Conservation (phyloP, 768 basidiomycete species). For the Boletus huronensis region DNA sequence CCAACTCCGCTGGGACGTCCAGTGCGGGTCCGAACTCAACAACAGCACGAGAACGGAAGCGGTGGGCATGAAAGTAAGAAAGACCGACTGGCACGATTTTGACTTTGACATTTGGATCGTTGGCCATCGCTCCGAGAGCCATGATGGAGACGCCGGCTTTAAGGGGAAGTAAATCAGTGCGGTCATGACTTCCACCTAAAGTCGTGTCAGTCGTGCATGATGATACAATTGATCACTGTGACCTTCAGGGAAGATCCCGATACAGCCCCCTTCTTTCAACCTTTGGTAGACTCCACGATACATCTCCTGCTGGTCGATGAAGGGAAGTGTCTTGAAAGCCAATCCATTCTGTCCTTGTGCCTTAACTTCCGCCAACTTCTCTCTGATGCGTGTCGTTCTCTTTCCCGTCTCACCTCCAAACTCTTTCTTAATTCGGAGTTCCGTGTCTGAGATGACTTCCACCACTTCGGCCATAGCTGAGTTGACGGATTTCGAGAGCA, state of each 20-base stretch:
- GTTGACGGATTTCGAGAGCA: slow-evolving; percentile 77
- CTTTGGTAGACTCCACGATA: slow-evolving; percentile 90
- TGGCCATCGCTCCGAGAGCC: slow-evolving; percentile 97
- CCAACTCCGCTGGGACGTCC: slow-evolving; percentile 85
- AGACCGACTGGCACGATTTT: slow-evolving; percentile 87
- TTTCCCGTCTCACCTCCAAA: slow-evolving; percentile 82
- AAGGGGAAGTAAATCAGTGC: slow-evolving; percentile 91
- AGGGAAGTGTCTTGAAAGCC: slow-evolving; percentile 79
- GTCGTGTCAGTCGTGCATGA: neutral
- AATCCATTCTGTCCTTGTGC: slow-evolving; percentile 58
- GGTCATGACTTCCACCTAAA: slow-evolving; percentile 94
- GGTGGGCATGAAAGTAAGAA: slow-evolving; percentile 72
- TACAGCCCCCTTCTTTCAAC: slow-evolving; percentile 80
- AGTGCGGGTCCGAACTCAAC: slow-evolving; percentile 93
- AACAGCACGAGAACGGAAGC: slow-evolving; percentile 94
- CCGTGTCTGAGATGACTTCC: slow-evolving; percentile 85
- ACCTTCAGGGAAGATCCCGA: slow-evolving; percentile 99
- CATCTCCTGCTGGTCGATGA: slow-evolving; percentile 92
- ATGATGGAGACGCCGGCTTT: slow-evolving; percentile 98
- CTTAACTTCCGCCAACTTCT: slow-evolving; percentile 60
- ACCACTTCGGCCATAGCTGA: slow-evolving; percentile 79
- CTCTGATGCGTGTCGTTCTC: slow-evolving; percentile 61
- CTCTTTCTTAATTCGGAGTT: slow-evolving; percentile 80
- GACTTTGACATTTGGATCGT: slow-evolving; percentile 79
- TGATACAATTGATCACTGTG: neutral